These are phyloP conservation scores for Saccharomycopsis sp. DNA, from an alignment of 805 yeast genomes.

Conservation along the genomic window DNA sequence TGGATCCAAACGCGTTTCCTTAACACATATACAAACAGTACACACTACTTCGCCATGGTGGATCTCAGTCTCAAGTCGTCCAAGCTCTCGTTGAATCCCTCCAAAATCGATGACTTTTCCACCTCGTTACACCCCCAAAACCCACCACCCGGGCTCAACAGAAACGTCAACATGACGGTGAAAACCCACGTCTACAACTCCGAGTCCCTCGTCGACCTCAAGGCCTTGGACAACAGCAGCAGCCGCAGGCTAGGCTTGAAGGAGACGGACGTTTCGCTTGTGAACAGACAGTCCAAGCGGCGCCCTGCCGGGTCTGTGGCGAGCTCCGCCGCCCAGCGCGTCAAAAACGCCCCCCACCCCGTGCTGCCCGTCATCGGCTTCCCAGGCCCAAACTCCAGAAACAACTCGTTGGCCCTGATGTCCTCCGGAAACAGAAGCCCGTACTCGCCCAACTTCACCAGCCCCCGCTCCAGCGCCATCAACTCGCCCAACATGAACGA, in stretches of 20 bases:
- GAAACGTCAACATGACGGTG: not conserved
- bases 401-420: constrained; percentile 6
- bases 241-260: constrained; percentile 9
- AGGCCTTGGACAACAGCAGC: constrained; percentile 10
- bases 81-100: not conserved
- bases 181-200: not conserved
- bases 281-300: constrained; percentile 16
- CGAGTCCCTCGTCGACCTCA: constrained; percentile 8
- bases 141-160: not conserved
- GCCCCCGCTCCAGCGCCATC: constrained; percentile 1
- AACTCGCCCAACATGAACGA: not conserved
- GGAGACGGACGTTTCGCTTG: constrained; percentile 16
- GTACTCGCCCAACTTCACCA: not conserved
- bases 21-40: not conserved
- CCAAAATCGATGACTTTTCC: not conserved
- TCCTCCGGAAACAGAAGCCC: constrained; percentile 6
- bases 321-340: constrained; percentile 18
- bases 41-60: not conserved
- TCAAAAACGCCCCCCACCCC: constrained; percentile 9
- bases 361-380: constrained; percentile 4
- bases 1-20: not conserved
- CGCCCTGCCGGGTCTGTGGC: constrained; percentile 21
- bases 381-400: constrained; percentile 4
- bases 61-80: not conserved
- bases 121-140: not conserved